Evolutionary conservation across 108 stramenopile genomes (phyloP).

Genomic region (Nannochloropsis oceanica): DNA sequence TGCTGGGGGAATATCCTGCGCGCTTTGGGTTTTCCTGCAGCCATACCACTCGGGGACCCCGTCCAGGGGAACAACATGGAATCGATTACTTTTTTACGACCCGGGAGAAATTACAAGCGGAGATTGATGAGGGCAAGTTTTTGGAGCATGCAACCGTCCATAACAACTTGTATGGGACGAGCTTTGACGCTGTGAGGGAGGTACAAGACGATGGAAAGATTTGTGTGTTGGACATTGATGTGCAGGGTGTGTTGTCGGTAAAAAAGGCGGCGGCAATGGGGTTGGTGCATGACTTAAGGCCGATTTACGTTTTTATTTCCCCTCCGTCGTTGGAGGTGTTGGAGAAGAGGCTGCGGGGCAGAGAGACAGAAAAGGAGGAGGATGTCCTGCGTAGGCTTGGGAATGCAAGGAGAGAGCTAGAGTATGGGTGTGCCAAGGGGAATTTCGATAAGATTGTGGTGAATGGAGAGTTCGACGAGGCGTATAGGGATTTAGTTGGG

Average conservation of each 20-base stretch:
- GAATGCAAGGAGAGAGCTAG: slow-evolving; percentile 75
- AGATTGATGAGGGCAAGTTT: slow-evolving; percentile 49
- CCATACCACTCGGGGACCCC: slow-evolving; percentile 75
- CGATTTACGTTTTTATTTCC: slow-evolving; percentile 56
- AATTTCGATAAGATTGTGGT: slow-evolving; percentile 63
- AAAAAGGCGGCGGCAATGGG: slow-evolving; percentile 46
- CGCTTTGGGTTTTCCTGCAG: slow-evolving; percentile 55
- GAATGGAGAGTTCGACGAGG: slow-evolving; percentile 62
- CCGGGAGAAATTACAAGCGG: slow-evolving; percentile 61
- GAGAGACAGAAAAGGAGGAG: slow-evolving; percentile 79
- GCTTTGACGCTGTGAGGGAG: slow-evolving; percentile 54
- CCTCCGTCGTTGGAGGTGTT: slow-evolving; percentile 77
- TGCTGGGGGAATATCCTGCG: slow-evolving; percentile 23
- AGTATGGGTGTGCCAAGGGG: slow-evolving; percentile 60
- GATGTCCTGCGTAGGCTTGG: slow-evolving; percentile 51
- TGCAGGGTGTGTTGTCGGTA: slow-evolving; percentile 35
- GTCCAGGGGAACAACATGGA: slow-evolving; percentile 44
- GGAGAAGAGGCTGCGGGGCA: slow-evolving; percentile 58
- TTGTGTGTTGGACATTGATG: slow-evolving; percentile 86
- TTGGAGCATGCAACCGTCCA: slow-evolving; percentile 88
- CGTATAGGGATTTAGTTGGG: neutral
- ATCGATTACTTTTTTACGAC: slow-evolving; percentile 72
- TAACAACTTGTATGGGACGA: slow-evolving; percentile 91
- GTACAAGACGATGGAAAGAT: slow-evolving; percentile 63
- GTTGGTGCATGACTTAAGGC: slow-evolving; percentile 43